phyloP scores from a whole-genome alignment of 345 rosid genomes.

The Hibiscus syriacus region DNA sequence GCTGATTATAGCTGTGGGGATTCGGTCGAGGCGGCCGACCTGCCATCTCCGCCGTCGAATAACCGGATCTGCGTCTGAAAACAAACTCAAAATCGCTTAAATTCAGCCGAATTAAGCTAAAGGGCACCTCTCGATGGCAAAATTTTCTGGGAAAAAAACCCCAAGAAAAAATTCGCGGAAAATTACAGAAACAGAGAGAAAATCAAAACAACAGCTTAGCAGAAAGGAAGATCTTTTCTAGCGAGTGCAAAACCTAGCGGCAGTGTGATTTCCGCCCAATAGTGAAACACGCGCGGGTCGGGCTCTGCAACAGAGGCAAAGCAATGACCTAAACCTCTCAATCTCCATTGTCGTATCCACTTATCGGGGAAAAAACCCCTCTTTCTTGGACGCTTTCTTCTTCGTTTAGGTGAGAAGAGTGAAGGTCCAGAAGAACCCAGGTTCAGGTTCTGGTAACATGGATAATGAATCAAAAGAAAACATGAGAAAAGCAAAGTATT shows the following conservation, averaged over 20 bases:
- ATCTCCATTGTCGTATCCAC: constrained; percentile 26
- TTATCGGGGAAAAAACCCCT: neutral
- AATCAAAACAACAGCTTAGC: neutral
- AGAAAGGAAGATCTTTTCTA: constrained; percentile 13
- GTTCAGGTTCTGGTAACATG: neutral
- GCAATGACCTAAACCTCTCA: constrained; percentile 34
- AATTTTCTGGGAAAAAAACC: neutral
- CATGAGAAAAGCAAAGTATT: neutral
- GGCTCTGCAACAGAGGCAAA: constrained; percentile 34
- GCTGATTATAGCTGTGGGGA: constrained; percentile 7
- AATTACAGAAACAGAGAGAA: constrained; percentile 3
- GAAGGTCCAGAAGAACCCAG: neutral
- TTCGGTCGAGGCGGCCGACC: constrained; percentile 11
- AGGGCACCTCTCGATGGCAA: constrained; percentile 12
- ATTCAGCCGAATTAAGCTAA: neutral
- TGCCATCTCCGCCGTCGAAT: constrained; percentile 18
- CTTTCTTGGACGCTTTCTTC: neutral
- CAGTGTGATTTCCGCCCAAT: constrained; percentile 64
- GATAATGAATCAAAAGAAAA: neutral
- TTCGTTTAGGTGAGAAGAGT: neutral
- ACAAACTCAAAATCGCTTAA: neutral
- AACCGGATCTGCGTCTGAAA: neutral
- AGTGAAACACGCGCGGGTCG: constrained; percentile 32
- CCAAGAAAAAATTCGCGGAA: no score
- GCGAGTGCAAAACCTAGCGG: constrained; percentile 56